These are phyloP conservation scores for Hymenoscyphus repandus DNA, from an alignment of 2,329 filamentous ascomycete genomes.

Conservation along the genomic window DNA sequence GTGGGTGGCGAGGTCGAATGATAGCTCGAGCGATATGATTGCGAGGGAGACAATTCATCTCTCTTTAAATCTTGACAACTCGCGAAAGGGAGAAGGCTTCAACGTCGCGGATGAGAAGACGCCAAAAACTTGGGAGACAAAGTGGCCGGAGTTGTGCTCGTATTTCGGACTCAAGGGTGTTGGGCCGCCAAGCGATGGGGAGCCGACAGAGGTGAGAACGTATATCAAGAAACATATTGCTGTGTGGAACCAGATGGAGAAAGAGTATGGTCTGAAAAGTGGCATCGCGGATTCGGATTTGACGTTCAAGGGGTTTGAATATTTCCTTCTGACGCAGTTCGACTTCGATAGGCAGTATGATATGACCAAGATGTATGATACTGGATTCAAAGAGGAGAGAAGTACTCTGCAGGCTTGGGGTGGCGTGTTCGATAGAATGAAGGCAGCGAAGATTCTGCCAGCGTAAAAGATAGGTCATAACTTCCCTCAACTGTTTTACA, in stretches of 20 bases:
- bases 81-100: conserved; percentile 34
- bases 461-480: background rate
- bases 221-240: conserved; percentile 33
- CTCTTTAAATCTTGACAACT: conserved; percentile 36
- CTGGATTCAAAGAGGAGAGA: conserved; percentile 38
- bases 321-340: conserved; percentile 38
- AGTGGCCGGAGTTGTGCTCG: conserved; percentile 40
- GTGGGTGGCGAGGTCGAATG: conserved; percentile 35
- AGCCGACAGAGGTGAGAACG: conserved; percentile 30
- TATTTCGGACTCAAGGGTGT: conserved; percentile 42
- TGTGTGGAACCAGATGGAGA: conserved; percentile 31
- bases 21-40: conserved; percentile 36
- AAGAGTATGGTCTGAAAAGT: conserved; percentile 33
- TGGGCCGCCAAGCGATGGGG: conserved; percentile 22
- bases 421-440: conserved; percentile 39
- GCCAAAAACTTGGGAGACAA: conserved; percentile 35
- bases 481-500: no score
- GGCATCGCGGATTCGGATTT: conserved; percentile 35
- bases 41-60: conserved; percentile 39
- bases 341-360: conserved; percentile 42
- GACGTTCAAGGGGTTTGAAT: conserved; percentile 36
- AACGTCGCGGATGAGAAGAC: conserved; percentile 38
- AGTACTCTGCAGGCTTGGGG: conserved; percentile 36
- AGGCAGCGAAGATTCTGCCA: conserved; percentile 37
- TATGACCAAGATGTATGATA: conserved; percentile 38